Conservation (phyloP, 2,329 filamentous ascomycete species). For the Sporothrix mexicana region DNA sequence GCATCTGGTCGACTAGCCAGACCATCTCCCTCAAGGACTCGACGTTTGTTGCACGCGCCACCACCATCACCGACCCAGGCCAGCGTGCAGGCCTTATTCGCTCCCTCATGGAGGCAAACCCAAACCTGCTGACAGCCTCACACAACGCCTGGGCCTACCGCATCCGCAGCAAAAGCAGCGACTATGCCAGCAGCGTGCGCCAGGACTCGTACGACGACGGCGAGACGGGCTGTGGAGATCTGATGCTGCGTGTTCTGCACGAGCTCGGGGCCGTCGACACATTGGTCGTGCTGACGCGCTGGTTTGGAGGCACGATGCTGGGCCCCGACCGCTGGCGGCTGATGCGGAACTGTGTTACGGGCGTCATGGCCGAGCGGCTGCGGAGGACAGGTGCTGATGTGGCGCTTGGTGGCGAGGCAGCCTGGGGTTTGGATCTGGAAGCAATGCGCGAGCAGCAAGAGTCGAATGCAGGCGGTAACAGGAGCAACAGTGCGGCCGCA, state of each 20-base stretch:
- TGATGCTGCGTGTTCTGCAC: constrained; percentile 61
- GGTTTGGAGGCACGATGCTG: constrained; percentile 67
- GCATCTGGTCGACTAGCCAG: constrained; percentile 58
- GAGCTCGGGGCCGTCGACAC: constrained; percentile 58
- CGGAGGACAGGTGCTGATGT: constrained; percentile 51
- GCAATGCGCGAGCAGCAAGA: constrained; percentile 51
- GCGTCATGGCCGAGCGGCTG: constrained; percentile 59
- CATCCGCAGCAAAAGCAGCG: constrained; percentile 38
- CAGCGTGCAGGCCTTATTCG: constrained; percentile 54
- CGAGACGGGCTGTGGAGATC: constrained; percentile 63
- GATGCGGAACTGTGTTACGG: constrained; percentile 63
- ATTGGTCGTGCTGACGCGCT: constrained; percentile 64
- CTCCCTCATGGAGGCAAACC: constrained; percentile 55
- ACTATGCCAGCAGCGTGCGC: constrained; percentile 39
- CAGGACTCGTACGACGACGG: constrained; percentile 66
- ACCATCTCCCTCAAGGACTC: constrained; percentile 60
- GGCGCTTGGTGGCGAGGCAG: constrained; percentile 56
- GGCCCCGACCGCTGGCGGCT: constrained; percentile 67
- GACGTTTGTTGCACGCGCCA: constrained; percentile 62
- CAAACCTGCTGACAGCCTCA: constrained; percentile 58
- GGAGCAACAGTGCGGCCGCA: constrained; percentile 30
- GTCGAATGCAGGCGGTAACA: constrained; percentile 1
- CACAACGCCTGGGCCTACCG: constrained; percentile 66
- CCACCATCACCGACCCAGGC: constrained; percentile 48
- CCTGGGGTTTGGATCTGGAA: constrained; percentile 66